Percentiles rank a stretch among this genome's conserved stretches.
These are phyloP conservation scores for Phytophthora cactorum DNA, from an alignment of 352 stramenopile genomes.

Conservation along the genomic window DNA sequence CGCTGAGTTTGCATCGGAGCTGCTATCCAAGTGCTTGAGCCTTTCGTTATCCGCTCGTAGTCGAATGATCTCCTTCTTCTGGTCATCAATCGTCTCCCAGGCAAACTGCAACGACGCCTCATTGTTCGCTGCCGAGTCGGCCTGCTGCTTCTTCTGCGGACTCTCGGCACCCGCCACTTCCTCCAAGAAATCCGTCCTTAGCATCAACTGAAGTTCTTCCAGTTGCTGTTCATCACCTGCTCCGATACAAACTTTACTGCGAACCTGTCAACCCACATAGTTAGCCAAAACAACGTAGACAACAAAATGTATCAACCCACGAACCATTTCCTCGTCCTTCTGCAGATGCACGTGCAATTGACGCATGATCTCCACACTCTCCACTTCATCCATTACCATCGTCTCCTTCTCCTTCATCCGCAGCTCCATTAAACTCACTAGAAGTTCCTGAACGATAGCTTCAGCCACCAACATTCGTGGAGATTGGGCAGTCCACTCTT, in stretches of 20 bases:
- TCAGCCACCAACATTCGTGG: slow-evolving; percentile 59
- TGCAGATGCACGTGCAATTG: slow-evolving; percentile 51
- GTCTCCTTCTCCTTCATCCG: slow-evolving; percentile 62
- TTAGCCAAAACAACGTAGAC: slow-evolving; percentile 4
- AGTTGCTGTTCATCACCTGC: slow-evolving; percentile 62
- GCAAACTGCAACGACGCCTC: slow-evolving; percentile 78
- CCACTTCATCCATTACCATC: slow-evolving; percentile 63
- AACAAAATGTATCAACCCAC: slow-evolving; percentile 8
- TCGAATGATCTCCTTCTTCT: slow-evolving; percentile 73
- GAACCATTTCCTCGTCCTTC: slow-evolving; percentile 53
- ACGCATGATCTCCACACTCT: slow-evolving; percentile 62
- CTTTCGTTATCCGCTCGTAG: slow-evolving; percentile 62
- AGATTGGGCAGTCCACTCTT: slow-evolving; percentile 34
- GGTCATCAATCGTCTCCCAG: slow-evolving; percentile 77
- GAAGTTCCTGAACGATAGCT: slow-evolving; percentile 71
- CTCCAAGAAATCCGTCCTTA: slow-evolving; percentile 62
- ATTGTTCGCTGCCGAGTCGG: slow-evolving; percentile 41
- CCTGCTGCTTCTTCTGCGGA: slow-evolving; percentile 36
- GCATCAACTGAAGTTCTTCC: slow-evolving; percentile 54
- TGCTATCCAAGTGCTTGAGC: slow-evolving; percentile 28
- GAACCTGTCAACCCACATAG: slow-evolving; percentile 37
- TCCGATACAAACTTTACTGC: slow-evolving; percentile 47
- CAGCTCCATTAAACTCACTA: slow-evolving; percentile 62
- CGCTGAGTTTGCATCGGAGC: slow-evolving; percentile 1
- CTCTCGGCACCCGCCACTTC: slow-evolving; percentile 38